Conservation (phyloP, 352 stramenopile species). For the Poterioochromonas sp. region DNA sequence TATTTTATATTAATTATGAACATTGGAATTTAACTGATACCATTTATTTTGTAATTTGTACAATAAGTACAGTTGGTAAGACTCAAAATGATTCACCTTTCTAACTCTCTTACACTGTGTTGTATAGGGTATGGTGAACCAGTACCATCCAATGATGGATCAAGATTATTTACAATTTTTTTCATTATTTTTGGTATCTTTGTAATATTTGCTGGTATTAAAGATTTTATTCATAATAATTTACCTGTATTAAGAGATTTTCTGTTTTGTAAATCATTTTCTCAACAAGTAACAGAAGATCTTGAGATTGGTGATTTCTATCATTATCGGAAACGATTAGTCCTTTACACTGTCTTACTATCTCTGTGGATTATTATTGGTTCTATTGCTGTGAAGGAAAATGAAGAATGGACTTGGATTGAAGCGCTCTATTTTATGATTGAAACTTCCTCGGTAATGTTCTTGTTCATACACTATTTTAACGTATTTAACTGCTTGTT, state of each 20-base stretch:
- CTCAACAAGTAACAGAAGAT: not conserved
- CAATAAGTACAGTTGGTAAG: not conserved
- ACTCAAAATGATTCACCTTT: too few species aligned
- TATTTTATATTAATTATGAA: constrained; percentile 20
- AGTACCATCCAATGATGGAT: not conserved
- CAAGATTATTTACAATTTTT: constrained; percentile 23
- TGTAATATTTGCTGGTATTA: constrained; percentile 15
- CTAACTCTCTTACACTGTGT: too few species aligned
- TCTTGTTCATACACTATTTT: not conserved
- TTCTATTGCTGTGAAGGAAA: not conserved
- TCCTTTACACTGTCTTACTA: not conserved
- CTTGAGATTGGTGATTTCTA: not conserved
- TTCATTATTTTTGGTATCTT: constrained; percentile 26
- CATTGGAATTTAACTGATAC: not conserved
- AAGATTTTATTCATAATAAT: not conserved
- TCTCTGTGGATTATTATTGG: not conserved
- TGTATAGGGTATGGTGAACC: constrained; percentile 1
- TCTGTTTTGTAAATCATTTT: not conserved
- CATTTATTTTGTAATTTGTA: not conserved
- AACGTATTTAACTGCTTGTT: not conserved
- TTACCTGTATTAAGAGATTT: not conserved
- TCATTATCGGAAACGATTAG: not conserved
- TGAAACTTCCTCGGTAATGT: constrained; percentile 1
- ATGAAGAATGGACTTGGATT: constrained; percentile 1
- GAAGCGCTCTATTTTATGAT: constrained; percentile 19